Evolutionary conservation across 1,284 basidiomycete species (phyloP), one percentile per base, ranked within the genome.

Genomic region (Volvariella volvacea): DNA sequence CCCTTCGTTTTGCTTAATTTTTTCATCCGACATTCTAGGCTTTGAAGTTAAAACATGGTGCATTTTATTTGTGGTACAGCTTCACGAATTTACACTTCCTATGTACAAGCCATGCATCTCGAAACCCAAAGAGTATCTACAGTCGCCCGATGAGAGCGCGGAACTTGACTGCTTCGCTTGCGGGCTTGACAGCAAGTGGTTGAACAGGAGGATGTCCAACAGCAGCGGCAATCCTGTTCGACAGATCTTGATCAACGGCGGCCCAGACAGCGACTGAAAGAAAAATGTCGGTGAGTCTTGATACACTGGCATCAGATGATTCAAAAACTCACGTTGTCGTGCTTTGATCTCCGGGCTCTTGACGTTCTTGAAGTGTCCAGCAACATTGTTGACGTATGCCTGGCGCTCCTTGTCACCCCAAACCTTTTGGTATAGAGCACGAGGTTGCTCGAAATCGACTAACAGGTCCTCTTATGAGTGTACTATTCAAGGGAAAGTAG

Each of bases 371-470:
- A 91, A 74, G 68, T 92, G 87, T 0, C 72, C 88, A 16, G 84
- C 73, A 46, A 95, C 70, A 59, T 93, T 93, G 59, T 73, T 59
- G 54, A 94, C 76, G 54, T 87, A 83, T 53, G 86, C 80, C 50
- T 79, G 71, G 41, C 79, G 74, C 45, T 77, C 75, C 17, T 68
- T 68, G 48, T 90, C 82, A 50, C 73, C 75, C 71, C 91, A 86
- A 19, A 94, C 92, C 55, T 80, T 83, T 50, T 65, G 59, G 77
- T 82, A 95, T 38, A 96, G 70, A 12, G 72, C 79, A 47, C 91
- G 80, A 4, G 93, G 91, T 59, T 93, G 91, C 67, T 91, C 88
- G 58, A 96, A 96, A 74, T 96, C 92, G 56, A 88, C 80, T 84
- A 3, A 58, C 44, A 46, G 21, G 22, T 19, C 30, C 36, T 44